A percentile compares a stretch with the other conserved stretches of the same genome.
Evolutionary conservation across 768 basidiomycete species (phyloP).

Genomic region (Obba rivulosa): DNA sequence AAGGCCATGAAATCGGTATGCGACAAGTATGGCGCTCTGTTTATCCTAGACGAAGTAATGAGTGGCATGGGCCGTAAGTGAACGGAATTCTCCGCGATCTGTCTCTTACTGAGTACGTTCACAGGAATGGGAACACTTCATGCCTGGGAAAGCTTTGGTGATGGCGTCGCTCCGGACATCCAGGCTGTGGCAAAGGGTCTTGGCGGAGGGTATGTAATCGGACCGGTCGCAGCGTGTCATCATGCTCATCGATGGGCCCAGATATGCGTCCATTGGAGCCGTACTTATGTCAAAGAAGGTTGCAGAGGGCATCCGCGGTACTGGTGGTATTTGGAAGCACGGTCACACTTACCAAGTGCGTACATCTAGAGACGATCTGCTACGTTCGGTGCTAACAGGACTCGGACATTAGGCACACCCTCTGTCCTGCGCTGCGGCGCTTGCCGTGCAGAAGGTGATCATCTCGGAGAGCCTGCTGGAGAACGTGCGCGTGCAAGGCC

Average conservation of each 20-base stretch:
- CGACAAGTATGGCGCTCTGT: slow-evolving; percentile 63
- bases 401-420: slow-evolving; percentile 53
- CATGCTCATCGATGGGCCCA: slow-evolving; percentile 22
- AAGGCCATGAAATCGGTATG: slow-evolving; percentile 81
- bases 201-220: slow-evolving; percentile 66
- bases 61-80: slow-evolving; percentile 82
- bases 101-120: neutral
- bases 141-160: slow-evolving; percentile 81
- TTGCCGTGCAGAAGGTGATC: slow-evolving; percentile 79
- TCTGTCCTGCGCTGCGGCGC: slow-evolving; percentile 68
- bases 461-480: slow-evolving; percentile 63
- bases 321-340: slow-evolving; percentile 75
- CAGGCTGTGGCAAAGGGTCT: slow-evolving; percentile 89
- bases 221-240: neutral
- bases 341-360: slow-evolving; percentile 80
- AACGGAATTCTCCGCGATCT: neutral
- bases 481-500: slow-evolving; percentile 55
- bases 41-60: slow-evolving; percentile 92
- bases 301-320: slow-evolving; percentile 59
- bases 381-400: neutral
- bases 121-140: slow-evolving; percentile 84
- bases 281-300: slow-evolving; percentile 71
- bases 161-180: slow-evolving; percentile 73
- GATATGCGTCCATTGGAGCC: slow-evolving; percentile 80
- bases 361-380: neutral